These are phyloP conservation scores for Ophiostoma sp. DNA, from an alignment of 2,329 filamentous ascomycete genomes.

Conservation along the genomic window DNA sequence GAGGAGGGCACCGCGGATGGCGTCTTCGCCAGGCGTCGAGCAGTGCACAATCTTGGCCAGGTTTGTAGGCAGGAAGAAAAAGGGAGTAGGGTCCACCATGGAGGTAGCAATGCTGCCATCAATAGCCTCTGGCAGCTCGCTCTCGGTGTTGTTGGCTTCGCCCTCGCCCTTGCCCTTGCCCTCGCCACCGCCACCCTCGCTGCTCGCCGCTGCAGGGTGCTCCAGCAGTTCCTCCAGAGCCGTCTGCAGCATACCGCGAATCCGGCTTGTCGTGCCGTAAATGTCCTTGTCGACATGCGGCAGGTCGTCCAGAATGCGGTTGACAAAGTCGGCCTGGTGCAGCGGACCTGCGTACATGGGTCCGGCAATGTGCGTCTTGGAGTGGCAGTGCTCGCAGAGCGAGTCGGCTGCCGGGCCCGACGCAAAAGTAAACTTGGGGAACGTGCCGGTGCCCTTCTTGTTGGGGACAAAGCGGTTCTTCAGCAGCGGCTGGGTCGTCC, in stretches of 20 bases:
- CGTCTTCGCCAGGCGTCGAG: slow-evolving; percentile 70
- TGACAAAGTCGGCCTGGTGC: slow-evolving; percentile 78
- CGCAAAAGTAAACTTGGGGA: slow-evolving; percentile 73
- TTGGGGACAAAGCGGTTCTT: slow-evolving; percentile 61
- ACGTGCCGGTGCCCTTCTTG: slow-evolving; percentile 64
- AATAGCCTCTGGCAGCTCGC: not conserved
- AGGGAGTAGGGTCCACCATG: slow-evolving; percentile 65
- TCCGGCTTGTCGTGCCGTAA: slow-evolving; percentile 74
- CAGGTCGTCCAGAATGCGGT: slow-evolving; percentile 68
- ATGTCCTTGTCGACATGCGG: slow-evolving; percentile 59
- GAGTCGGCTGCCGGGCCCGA: slow-evolving; percentile 62
- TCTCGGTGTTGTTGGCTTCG: slow-evolving; percentile 27
- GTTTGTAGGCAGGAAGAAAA: slow-evolving; percentile 75
- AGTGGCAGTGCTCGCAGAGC: slow-evolving; percentile 76
- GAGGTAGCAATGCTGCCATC: not conserved
- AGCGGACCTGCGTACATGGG: slow-evolving; percentile 93
- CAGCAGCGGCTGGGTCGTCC: slow-evolving; percentile 74
- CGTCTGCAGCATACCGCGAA: slow-evolving; percentile 87
- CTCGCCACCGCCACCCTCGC: slow-evolving; percentile 52
- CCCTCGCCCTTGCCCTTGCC: slow-evolving; percentile 32
- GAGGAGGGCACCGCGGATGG: slow-evolving; percentile 73
- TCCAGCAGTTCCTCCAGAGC: slow-evolving; percentile 66
- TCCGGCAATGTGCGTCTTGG: slow-evolving; percentile 79
- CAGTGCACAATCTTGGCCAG: slow-evolving; percentile 75
- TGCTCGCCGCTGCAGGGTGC: slow-evolving; percentile 56